Base-by-base conservation (phyloP, 2,329 filamentous ascomycete species). In the Botrytis paeoniae region DNA sequence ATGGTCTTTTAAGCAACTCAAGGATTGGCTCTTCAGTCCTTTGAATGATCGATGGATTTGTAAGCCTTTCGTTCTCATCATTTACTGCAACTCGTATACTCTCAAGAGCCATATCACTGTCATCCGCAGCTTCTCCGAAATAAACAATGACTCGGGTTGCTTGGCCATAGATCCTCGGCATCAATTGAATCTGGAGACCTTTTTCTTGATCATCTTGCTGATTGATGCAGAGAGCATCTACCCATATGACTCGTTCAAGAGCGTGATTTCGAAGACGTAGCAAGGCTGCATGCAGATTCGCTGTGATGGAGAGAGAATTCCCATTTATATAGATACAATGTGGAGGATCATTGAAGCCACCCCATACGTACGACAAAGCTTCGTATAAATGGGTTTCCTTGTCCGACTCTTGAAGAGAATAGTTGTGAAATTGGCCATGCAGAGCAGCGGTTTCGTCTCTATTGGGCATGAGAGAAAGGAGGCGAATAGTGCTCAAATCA, bases 161-260 rank as follows among this genome's bases (percentile, higher is more conserved):
- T 60, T 70, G 65, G 20, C 32, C 51, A 57, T 75, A 75, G 43
- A 76, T 75, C 43, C 72, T 72, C 16, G 69, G 69, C 72, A 76
- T 75, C 60, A 75, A 41, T 35, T 73, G 72, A 43, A 75, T 65
- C 54, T 71, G 57, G 7, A 32, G 22, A 37, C 32, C 16, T 41
- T 63, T 63, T 45, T 76, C 72, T 65, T 51, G 16, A 6, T 60
- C 39, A 35, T 72, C 73, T 45, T 45, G 12, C 25, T 32, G 45
- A 9, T 72, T 65, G 20, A 73, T 71, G 41, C 68, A 71, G 14
- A 70, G 51, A 62, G 70, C 48, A 72, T 72, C 70, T 14, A 70
- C 65, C 65, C 65, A 70, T 35, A 70, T 43, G 4, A 70, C 39
- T 70, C 54, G 39, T 25, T 63, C 37, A 54, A 74, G 35, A 37